Evolutionary conservation across 345 rosid species (phyloP), one percentile per base, ranked within the genome.

Genomic region (Eucalyptus brandiana): DNA sequence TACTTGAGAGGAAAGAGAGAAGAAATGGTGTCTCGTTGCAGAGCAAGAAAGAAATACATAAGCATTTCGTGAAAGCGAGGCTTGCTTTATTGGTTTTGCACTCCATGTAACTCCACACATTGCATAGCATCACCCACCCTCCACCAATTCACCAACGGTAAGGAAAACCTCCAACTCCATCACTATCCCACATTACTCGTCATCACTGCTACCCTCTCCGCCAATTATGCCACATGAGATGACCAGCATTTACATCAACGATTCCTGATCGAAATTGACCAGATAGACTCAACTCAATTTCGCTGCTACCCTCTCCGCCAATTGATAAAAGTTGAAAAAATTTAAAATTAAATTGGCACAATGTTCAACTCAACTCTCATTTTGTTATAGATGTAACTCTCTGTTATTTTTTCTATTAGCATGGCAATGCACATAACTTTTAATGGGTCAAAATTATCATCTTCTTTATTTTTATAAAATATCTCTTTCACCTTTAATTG

Each of bases 221-320:
- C 58, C 26, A 53, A 53, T 53, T 53, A 4, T 21, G 58, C 58
- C 58, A 53, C 58, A 21, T 53, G 24, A 53, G 58, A 53, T 53
- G 5, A 53, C 5, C 10, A 53, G 2, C 26, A 0, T 53, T 21
- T 9, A 53, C 58, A 53, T 53, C 1, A 21, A 0, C 11, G 2
- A 53, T 53, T 53, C 26, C 0, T 4, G 4, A 53, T 53, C 5
- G 10, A 21, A 53, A 53, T 53, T 53, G 58, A 53, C 10, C 0
- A 19, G 0, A 53, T 53, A 53, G 58, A 53, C 10, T 53, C 11
- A n/a, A n/a, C n/a, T n/a, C n/a, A n/a, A n/a, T n/a, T n/a, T n/a
- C n/a, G n/a, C n/a, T n/a, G n/a, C n/a, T n/a, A n/a, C n/a, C n/a
- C n/a, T n/a, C n/a, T n/a, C n/a, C n/a, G n/a, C n/a, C n/a, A 53